phyloP scores from a whole-genome alignment of 345 rosid species.

The Lepidium didymum region DNA sequence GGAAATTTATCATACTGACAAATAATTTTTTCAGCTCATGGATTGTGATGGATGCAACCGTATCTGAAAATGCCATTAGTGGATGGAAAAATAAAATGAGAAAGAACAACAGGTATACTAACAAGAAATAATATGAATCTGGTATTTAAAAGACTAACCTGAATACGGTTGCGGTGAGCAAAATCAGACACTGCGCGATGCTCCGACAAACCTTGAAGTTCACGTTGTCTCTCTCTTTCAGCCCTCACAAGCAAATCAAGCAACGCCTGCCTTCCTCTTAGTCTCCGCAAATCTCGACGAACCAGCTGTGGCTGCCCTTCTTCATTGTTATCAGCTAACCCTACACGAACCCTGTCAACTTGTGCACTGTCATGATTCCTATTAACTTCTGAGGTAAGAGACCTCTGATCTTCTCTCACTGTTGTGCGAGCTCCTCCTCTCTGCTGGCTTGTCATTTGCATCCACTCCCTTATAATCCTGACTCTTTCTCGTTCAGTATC shows the following conservation, averaged over 20 bases:
- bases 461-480: slow-evolving; percentile 94
- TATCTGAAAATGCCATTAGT: neutral
- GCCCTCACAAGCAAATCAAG: slow-evolving; percentile 79
- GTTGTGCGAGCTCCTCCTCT: slow-evolving; percentile 54
- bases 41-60: neutral
- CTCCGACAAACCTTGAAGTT: slow-evolving; percentile 85
- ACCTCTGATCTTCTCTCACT: slow-evolving; percentile 54
- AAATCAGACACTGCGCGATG: slow-evolving; percentile 98
- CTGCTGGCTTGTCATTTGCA: slow-evolving; percentile 94
- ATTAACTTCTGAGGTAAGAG: slow-evolving; percentile 22
- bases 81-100: neutral
- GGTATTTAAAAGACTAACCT: slow-evolving; percentile 41
- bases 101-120: neutral
- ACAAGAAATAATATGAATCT: neutral
- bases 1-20: neutral
- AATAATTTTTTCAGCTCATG: neutral
- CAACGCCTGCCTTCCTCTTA: slow-evolving; percentile 92
- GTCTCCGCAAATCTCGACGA: slow-evolving; percentile 66
- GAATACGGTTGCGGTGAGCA: slow-evolving; percentile 97
- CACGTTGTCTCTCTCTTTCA: slow-evolving; percentile 87
- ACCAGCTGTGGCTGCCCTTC: slow-evolving; percentile 73
- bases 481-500: slow-evolving; percentile 98
- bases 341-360: slow-evolving; percentile 48
- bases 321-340: slow-evolving; percentile 46
- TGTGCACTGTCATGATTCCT: slow-evolving; percentile 32